Conservation (phyloP, 768 basidiomycete species). For the Pleurotus cornucopiae region DNA sequence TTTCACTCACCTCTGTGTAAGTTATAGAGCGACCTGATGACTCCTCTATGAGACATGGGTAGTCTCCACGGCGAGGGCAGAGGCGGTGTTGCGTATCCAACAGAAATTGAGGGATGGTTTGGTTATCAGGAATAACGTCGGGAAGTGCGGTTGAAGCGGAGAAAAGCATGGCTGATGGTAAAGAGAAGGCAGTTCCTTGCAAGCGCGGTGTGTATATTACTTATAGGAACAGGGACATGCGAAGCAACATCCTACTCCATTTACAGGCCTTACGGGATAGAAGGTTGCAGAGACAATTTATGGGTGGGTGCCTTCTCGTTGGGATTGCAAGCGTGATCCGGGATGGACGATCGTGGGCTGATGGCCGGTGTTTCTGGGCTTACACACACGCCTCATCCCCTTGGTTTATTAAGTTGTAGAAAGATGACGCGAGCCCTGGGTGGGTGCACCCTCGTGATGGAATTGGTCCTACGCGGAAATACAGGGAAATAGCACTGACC, state of each 20-base stretch:
- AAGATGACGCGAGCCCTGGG: not conserved
- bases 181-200: not conserved
- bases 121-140: conserved; percentile 46
- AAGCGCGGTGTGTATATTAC: not conserved
- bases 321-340: conserved; percentile 7
- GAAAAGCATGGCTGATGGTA: conserved; percentile 23
- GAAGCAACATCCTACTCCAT: conserved; percentile 8
- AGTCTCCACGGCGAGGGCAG: conserved; percentile 30
- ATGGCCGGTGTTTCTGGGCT: not conserved
- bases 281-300: not conserved
- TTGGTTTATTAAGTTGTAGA: not conserved
- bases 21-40: conserved; percentile 33
- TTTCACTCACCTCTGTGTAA: conserved; percentile 33
- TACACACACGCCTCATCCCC: conserved; percentile 1
- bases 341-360: conserved; percentile 6
- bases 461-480: conserved; percentile 1
- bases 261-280: conserved; percentile 8
- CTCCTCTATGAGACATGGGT: conserved; percentile 53
- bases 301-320: not conserved
- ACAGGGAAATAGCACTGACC: not conserved
- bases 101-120: conserved; percentile 55
- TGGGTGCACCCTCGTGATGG: not conserved
- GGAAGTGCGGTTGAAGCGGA: conserved; percentile 22
- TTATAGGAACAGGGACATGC: conserved; percentile 7
- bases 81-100: conserved; percentile 43